Evolutionary conservation across 2,329 filamentous ascomycete species (phyloP).

Genomic region (Talaromyces piceae): DNA sequence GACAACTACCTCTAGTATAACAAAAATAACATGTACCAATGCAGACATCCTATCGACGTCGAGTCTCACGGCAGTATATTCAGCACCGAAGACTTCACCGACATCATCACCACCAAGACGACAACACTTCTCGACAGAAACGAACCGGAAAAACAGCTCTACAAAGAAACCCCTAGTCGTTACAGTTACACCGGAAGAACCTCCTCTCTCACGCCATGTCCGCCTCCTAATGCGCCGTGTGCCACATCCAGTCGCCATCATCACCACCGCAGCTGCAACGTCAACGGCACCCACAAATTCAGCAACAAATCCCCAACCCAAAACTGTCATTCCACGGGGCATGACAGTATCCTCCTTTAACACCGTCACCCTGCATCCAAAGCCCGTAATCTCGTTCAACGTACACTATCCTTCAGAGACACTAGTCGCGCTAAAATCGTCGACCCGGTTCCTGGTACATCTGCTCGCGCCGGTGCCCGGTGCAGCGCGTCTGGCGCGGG

Average conservation of each 20-base stretch:
- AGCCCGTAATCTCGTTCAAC: constrained; percentile 56
- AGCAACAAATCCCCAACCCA: too few species aligned
- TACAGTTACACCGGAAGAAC: background rate
- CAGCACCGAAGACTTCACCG: too few species aligned
- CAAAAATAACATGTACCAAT: too few species aligned
- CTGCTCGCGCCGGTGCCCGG: constrained; percentile 34
- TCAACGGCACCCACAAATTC: background rate
- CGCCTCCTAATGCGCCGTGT: constrained; percentile 47
- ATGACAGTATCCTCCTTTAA: constrained; percentile 57
- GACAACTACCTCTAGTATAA: too few species aligned
- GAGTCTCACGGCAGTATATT: too few species aligned
- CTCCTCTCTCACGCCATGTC: constrained; percentile 21
- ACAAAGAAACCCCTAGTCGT: background rate
- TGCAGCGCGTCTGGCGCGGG: constrained; percentile 30
- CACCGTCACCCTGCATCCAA: constrained; percentile 49
- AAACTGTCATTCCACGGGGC: constrained; percentile 31
- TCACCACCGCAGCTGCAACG: constrained; percentile 33
- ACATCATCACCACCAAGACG: too few species aligned
- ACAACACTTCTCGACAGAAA: constrained; percentile 1
- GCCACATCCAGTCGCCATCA: constrained; percentile 50
- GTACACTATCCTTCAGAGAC: constrained; percentile 51
- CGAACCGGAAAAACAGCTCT: background rate
- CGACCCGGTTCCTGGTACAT: constrained; percentile 44
- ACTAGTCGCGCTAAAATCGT: constrained; percentile 43
- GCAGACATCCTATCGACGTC: background rate